These are phyloP conservation scores for Ambrosia artemisiifolia DNA, from an alignment of 129 eudicot genomes.

Conservation along the genomic window DNA sequence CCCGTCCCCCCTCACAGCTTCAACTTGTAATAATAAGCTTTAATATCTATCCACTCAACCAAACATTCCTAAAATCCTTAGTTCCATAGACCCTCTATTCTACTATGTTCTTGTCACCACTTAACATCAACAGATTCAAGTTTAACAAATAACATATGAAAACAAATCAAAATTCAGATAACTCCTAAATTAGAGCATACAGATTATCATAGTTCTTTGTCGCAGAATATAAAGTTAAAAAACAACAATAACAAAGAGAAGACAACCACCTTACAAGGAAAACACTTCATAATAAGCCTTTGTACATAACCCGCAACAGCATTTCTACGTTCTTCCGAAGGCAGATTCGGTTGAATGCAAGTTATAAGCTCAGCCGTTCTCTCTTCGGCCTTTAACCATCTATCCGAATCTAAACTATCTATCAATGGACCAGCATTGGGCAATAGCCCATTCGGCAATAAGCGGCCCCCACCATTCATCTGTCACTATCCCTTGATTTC, in stretches of 20 bases:
- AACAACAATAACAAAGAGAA: not conserved
- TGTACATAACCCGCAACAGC: conserved; percentile 97
- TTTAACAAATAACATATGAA: not conserved
- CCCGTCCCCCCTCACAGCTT: too few relatives aligned
- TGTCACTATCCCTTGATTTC: conserved; percentile 65
- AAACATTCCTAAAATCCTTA: not conserved
- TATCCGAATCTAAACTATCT: conserved; percentile 53
- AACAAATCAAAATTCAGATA: not conserved
- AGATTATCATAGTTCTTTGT: not conserved
- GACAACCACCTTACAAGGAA: conserved; percentile 76
- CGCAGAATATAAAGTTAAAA: not conserved
- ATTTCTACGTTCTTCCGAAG: conserved; percentile 72
- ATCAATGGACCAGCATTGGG: conserved; percentile 65
- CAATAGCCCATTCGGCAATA: conserved; percentile 74
- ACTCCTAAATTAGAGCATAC: not conserved
- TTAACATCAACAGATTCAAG: conserved; percentile 6
- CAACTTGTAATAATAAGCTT: not conserved
- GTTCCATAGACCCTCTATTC: not conserved
- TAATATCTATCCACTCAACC: not conserved
- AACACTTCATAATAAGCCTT: conserved; percentile 79
- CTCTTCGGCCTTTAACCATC: conserved; percentile 85
- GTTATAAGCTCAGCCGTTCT: conserved; percentile 87
- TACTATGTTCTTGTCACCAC: conserved; percentile 6
- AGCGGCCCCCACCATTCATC: conserved; percentile 43
- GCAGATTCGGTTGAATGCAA: conserved; percentile 89